Percentiles rank a stretch among this genome's conserved stretches.
These are phyloP conservation scores for Coccomyxa subellipsoidea DNA, from an alignment of 163 green algal genomes.

Conservation along the genomic window DNA sequence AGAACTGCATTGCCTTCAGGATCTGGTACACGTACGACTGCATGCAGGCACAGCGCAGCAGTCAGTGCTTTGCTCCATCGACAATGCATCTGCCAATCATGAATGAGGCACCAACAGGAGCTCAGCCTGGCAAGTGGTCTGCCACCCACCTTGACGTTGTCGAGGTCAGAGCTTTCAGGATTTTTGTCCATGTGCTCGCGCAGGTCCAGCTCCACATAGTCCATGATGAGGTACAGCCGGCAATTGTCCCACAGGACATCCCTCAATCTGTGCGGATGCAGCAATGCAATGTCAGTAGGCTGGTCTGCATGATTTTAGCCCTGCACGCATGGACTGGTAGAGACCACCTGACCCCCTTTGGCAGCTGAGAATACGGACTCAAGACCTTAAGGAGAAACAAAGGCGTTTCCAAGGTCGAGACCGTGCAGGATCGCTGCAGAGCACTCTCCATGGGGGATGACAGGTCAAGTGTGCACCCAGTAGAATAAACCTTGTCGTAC, in stretches of 20 bases:
- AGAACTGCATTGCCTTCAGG: conserved; percentile 68
- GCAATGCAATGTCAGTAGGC: neutral
- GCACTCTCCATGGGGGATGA: neutral
- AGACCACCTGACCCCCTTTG: neutral
- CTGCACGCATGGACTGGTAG: neutral
- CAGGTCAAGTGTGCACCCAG: neutral
- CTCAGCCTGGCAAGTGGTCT: neutral
- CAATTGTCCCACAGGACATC: conserved; percentile 59
- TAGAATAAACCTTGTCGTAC: neutral
- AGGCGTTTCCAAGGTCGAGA: no score
- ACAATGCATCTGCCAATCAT: neutral
- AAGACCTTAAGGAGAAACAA: no score
- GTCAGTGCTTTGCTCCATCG: neutral
- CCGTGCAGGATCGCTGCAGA: no score
- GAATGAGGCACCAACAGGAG: no score
- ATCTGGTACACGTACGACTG: conserved; percentile 70
- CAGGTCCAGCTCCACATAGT: conserved; percentile 82
- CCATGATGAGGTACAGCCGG: conserved; percentile 80
- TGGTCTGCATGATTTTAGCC: neutral
- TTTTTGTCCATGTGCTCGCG: conserved; percentile 47
- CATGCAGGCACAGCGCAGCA: conserved; percentile 1
- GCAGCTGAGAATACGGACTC: no score
- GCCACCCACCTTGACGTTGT: conserved; percentile 38
- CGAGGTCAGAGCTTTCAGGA: conserved; percentile 15
- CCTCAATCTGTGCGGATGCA: conserved; percentile 44